Conservation (phyloP, 2,329 filamentous ascomycete species). For the Thelonectria olida region DNA sequence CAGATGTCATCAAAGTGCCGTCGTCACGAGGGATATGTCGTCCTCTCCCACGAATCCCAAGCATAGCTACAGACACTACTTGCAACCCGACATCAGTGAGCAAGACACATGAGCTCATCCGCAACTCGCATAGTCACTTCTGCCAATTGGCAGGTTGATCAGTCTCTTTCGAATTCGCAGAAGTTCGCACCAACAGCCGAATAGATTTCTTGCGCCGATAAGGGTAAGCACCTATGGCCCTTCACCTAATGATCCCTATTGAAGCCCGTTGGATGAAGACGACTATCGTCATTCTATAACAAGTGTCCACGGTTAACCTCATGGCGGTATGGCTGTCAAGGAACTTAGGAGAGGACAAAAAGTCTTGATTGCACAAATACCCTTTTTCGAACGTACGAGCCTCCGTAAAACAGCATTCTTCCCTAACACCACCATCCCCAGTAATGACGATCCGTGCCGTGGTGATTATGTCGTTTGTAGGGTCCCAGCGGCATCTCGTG, state of each 20-base stretch:
- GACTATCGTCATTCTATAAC: too few relatives aligned
- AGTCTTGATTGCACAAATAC: conserved; percentile 11
- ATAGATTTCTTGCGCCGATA: too few relatives aligned
- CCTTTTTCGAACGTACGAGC: conserved; percentile 1
- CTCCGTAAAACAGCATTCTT: conserved; percentile 4
- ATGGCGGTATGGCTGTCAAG: neutral
- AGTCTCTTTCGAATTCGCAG: too few relatives aligned
- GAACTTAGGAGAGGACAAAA: neutral
- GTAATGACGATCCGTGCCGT: conserved; percentile 13
- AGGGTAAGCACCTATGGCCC: too few relatives aligned
- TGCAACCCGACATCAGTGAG: neutral
- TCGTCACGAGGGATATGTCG: neutral
- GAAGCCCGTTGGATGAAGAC: too few relatives aligned
- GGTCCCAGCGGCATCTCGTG: conserved; percentile 8
- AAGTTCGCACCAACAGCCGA: too few relatives aligned
- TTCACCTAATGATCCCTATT: too few relatives aligned
- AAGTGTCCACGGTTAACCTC: neutral
- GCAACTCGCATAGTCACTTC: neutral
- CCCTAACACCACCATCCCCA: conserved; percentile 1
- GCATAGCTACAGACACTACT: neutral
- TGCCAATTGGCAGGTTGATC: neutral
- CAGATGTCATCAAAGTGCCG: neutral
- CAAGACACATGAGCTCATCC: neutral
- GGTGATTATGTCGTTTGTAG: conserved; percentile 14
- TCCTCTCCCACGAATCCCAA: neutral